phyloP scores from a whole-genome alignment of 1,284 basidiomycete genomes.

The Wallemia hederae region DNA sequence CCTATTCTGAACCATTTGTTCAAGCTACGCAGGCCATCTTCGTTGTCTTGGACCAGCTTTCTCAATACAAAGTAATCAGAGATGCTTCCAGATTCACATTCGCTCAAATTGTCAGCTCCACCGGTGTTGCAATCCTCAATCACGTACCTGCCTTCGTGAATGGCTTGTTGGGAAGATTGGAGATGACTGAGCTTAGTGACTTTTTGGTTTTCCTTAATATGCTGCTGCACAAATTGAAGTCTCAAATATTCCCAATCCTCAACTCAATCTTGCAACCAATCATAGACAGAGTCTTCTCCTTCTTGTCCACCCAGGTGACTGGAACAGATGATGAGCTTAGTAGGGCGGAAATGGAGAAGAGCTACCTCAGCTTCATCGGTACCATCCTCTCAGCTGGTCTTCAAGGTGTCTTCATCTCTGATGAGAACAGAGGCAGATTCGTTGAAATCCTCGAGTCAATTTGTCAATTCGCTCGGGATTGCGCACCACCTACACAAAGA shows the following conservation, averaged over 20 bases:
- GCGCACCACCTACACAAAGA: slow-evolving; percentile 39
- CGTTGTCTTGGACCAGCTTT: slow-evolving; percentile 63
- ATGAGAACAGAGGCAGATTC: slow-evolving; percentile 54
- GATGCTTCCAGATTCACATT: slow-evolving; percentile 89
- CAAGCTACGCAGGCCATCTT: slow-evolving; percentile 70
- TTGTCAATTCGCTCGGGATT: slow-evolving; percentile 33
- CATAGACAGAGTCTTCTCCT: slow-evolving; percentile 46
- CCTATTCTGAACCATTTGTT: slow-evolving; percentile 48
- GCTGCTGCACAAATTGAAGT: slow-evolving; percentile 13
- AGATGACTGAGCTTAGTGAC: slow-evolving; percentile 71
- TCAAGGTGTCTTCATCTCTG: slow-evolving; percentile 56
- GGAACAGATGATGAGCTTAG: slow-evolving; percentile 73
- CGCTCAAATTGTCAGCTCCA: slow-evolving; percentile 66
- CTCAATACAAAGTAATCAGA: slow-evolving; percentile 54
- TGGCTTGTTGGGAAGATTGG: slow-evolving; percentile 65
- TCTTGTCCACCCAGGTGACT: slow-evolving; percentile 50
- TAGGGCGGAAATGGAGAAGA: slow-evolving; percentile 62
- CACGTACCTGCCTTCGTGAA: slow-evolving; percentile 64
- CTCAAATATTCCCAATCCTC: slow-evolving; percentile 44
- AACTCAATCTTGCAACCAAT: slow-evolving; percentile 73
- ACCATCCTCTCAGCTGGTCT: slow-evolving; percentile 53
- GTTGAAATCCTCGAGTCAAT: slow-evolving; percentile 40
- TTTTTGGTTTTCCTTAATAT: slow-evolving; percentile 34
- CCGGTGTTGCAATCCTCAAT: slow-evolving; percentile 43
- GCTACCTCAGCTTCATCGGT: slow-evolving; percentile 61